A percentile compares a stretch with the other conserved stretches of the same genome.
Conservation (phyloP, 345 rosid genomes). For the Euphorbia pulcherrima region DNA sequence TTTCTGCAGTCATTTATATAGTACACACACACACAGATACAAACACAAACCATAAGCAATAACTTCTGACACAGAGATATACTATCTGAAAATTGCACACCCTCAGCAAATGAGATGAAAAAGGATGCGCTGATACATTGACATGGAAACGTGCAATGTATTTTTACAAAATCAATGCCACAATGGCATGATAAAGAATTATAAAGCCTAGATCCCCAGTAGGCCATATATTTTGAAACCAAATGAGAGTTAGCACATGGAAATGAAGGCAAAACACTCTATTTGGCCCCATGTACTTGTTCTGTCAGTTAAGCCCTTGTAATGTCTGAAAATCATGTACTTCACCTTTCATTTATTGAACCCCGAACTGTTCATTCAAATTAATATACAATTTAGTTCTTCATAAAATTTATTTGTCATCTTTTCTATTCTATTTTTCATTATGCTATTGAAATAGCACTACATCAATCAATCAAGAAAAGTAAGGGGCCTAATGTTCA, state of each 20-base stretch:
- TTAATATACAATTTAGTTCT: no score
- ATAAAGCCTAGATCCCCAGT: neutral
- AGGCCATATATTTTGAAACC: neutral
- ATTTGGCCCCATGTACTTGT: neutral
- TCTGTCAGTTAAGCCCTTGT: neutral
- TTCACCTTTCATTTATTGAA: no score
- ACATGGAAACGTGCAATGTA: neutral
- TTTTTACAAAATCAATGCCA: neutral
- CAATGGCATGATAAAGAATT: neutral
- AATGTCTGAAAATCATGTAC: neutral
- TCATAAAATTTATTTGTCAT: no score
- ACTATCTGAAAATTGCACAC: no score
- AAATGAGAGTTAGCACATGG: neutral
- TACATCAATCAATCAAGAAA: neutral
- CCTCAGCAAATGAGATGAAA: no score
- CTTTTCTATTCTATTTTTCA: no score
- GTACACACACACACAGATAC: neutral
- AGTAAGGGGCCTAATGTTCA: neutral
- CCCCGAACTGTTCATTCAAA: no score
- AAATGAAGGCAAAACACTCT: neutral
- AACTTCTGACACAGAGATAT: neutral
- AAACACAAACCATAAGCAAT: neutral
- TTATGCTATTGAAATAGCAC: neutral
- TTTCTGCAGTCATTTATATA: no score
- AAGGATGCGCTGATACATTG: neutral